Conservation (phyloP, 768 basidiomycete genomes). For the Hypholoma fasciculare region DNA sequence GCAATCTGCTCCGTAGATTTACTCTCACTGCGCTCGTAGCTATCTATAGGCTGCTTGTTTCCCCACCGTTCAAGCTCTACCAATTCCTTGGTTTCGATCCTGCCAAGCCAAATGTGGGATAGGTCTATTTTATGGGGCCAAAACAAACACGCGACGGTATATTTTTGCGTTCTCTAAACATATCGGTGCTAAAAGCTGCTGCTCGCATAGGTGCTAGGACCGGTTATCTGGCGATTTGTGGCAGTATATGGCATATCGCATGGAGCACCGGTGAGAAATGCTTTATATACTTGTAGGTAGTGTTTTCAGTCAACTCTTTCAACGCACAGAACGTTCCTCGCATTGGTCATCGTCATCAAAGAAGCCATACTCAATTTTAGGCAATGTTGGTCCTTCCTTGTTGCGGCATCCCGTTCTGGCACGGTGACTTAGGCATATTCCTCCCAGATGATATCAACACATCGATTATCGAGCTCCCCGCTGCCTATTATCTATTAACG, state of each 20-base stretch:
- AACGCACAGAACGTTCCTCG: neutral
- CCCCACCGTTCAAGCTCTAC: neutral
- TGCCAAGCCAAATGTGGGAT: conserved; percentile 2
- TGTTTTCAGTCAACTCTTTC: no score
- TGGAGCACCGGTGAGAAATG: no score
- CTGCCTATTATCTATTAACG: no score
- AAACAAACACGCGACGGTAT: neutral
- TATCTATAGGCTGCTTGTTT: no score
- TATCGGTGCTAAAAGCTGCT: neutral
- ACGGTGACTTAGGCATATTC: neutral
- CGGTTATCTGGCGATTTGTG: no score
- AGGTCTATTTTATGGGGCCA: neutral
- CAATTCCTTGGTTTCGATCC: conserved; percentile 1
- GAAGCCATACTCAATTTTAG: neutral
- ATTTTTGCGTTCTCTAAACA: neutral
- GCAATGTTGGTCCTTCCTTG: neutral
- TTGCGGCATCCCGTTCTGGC: neutral
- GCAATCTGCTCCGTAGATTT: no score
- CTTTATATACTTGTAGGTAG: no score
- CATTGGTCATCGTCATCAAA: neutral
- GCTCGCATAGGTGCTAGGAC: no score
- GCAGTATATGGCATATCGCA: no score
- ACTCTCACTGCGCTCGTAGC: no score
- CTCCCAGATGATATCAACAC: neutral
- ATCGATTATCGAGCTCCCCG: no score